Percentiles rank a stretch among this genome's conserved stretches.
phyloP scores from a whole-genome alignment of 2,329 filamentous ascomycete species.

The Apiospora koreana region DNA sequence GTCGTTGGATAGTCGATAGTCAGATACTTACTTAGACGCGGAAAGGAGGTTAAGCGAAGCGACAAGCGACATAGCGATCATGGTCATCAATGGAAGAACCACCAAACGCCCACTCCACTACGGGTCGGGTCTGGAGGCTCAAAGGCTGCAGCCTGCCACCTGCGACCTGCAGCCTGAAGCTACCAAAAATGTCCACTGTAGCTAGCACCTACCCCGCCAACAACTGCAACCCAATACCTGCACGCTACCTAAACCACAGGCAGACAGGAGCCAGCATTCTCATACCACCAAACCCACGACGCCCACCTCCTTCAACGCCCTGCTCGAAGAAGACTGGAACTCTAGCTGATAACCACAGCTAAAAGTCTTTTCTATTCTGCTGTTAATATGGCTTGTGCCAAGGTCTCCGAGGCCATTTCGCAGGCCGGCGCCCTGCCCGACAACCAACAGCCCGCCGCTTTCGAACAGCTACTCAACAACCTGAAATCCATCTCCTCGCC shows the following conservation, averaged over 20 bases:
- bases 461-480: conserved; percentile 47
- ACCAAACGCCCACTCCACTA: not conserved
- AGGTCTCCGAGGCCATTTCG: conserved; percentile 46
- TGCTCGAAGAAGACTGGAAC: too few relatives aligned
- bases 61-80: not conserved
- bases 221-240: not conserved
- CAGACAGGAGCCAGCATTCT: too few relatives aligned
- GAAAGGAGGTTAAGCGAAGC: not conserved
- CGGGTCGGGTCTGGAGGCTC: not conserved
- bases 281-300: too few relatives aligned
- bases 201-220: not conserved
- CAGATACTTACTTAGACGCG: not conserved
- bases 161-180: too few relatives aligned
- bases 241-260: not conserved
- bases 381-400: conserved; percentile 29
- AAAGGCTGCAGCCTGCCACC: too few relatives aligned
- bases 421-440: conserved; percentile 40
- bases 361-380: not conserved
- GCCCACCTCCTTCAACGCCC: too few relatives aligned
- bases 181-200: not conserved
- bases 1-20: too few relatives aligned
- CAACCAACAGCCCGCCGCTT: conserved; percentile 40
- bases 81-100: not conserved
- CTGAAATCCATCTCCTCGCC: conserved; percentile 44
- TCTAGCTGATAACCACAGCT: too few relatives aligned